Base-by-base conservation (phyloP, 2,329 filamentous ascomycete genomes). In the Colletotrichum sp. region DNA sequence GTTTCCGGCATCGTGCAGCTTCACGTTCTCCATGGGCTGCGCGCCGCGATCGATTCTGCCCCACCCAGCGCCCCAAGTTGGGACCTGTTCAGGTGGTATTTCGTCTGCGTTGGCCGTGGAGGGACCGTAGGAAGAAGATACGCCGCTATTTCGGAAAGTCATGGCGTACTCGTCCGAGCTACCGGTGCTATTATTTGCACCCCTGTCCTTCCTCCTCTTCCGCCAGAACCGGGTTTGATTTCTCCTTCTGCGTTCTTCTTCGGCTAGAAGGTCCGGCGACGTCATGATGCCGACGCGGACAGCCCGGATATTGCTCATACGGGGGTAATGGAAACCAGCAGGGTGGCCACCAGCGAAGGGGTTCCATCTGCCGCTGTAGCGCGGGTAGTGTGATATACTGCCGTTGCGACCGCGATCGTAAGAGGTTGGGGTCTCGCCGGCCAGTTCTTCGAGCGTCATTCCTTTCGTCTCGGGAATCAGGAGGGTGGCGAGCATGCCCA, bases 391-490 rank as follows among this genome's bases (percentile, higher is more conserved):
- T 63, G 81, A 82, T 77, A 89, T 87, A 77, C 88, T 90, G 27
- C 88, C 88, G 79, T 89, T 89, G 63, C 87, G 87, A 34, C 88
- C 88, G 6, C 87, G 83, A 70, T 90, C 89, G 79, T 90, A 90
- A 34, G 87, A 93, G 25, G 92, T 92, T 3, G 91, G 89, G 4
- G 90, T 87, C 82, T 95, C 93, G 12, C 93, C 93, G 2, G 92
- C 90, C 19, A 95, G 85, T 78, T 93, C 90, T 82, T 95, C 95
- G 57, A 97, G 87, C 0, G 94, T 95, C 82, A 92, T 89, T 2
- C 93, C 90, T 86, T 94, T 95, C 0, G 93, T 96, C 85, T 96
- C 95, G 0, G 94, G 94, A 27, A 96, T 92, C n/a, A 96, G 85
- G 5, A 96, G 86, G 2, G 93, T 92, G 4, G 92, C 91, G 63